A percentile compares a stretch with the other conserved stretches of the same genome.
Conservation (phyloP, 2,329 filamentous ascomycete genomes). For the Setomelanomma holmii region DNA sequence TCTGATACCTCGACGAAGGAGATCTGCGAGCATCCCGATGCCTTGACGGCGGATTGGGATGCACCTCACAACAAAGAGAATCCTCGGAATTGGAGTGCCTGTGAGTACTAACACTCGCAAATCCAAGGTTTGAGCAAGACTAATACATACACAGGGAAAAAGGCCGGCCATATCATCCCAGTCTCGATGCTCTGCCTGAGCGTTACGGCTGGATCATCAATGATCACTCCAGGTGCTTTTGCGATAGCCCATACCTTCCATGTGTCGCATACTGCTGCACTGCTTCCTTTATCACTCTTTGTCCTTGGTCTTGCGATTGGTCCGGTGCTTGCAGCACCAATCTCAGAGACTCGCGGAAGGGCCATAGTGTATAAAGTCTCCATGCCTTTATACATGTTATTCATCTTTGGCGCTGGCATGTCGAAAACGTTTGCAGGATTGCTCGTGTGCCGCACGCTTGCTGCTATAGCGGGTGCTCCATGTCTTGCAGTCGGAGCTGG, state of each 20-base stretch:
- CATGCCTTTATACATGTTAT: constrained; percentile 66
- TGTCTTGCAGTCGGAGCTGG: constrained; percentile 44
- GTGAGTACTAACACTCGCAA: no score
- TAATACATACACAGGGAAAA: constrained; percentile 2
- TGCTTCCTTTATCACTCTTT: constrained; percentile 59
- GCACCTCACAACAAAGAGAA: constrained; percentile 7
- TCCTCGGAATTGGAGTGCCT: constrained; percentile 10
- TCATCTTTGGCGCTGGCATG: constrained; percentile 52
- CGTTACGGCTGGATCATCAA: constrained; percentile 57
- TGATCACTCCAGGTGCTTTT: constrained; percentile 55
- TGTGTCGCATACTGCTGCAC: constrained; percentile 7
- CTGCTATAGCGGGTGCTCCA: constrained; percentile 33
- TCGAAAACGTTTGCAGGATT: constrained; percentile 72
- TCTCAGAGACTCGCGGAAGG: constrained; percentile 64
- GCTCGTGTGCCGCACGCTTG: constrained; percentile 67
- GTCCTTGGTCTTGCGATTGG: constrained; percentile 65
- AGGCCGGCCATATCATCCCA: constrained; percentile 8
- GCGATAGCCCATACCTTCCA: constrained; percentile 52
- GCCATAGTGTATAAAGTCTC: constrained; percentile 71
- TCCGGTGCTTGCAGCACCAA: constrained; percentile 63
- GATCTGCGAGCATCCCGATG: background rate
- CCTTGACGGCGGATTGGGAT: constrained; percentile 6
- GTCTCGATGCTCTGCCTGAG: constrained; percentile 9
- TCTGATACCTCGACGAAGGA: background rate
- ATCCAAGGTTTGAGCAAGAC: background rate